Evolutionary conservation across 73 alveolate genomes (phyloP).

Genomic region (Durusdinium trenchii): DNA sequence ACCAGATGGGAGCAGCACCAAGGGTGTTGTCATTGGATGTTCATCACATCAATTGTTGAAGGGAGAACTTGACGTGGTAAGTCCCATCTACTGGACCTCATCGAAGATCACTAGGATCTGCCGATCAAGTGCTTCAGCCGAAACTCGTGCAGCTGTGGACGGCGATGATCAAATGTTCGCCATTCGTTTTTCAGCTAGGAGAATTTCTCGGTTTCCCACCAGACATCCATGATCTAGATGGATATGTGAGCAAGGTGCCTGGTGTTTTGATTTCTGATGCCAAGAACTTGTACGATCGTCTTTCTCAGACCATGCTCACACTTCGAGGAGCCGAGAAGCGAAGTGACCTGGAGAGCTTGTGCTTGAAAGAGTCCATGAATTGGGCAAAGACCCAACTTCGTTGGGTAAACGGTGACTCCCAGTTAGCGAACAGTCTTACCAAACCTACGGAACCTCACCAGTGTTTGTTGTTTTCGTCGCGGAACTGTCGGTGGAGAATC

Average conservation of each 20-base stretch:
- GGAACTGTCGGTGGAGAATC: neutral
- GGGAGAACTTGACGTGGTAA: neutral
- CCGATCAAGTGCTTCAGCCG: neutral
- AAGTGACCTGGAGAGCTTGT: neutral
- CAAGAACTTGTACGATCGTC: neutral
- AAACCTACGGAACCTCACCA: neutral
- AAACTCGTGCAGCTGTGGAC: neutral
- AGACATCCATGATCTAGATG: no score
- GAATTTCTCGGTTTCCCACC: no score
- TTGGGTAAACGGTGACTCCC: neutral
- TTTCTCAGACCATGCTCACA: neutral
- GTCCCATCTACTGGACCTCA: neutral
- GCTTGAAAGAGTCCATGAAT: neutral
- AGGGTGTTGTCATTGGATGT: neutral
- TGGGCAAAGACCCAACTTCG: neutral
- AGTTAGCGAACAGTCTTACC: neutral
- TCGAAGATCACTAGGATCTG: neutral
- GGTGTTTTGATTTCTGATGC: neutral
- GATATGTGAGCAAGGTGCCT: neutral
- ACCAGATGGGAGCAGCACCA: neutral
- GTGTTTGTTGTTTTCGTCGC: neutral
- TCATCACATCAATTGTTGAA: neutral
- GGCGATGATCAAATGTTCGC: neutral
- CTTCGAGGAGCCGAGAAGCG: slow-evolving; percentile 10
- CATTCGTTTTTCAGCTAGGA: no score